phyloP scores from a whole-genome alignment of 805 yeast genomes.

The Osmozyma mogii region DNA sequence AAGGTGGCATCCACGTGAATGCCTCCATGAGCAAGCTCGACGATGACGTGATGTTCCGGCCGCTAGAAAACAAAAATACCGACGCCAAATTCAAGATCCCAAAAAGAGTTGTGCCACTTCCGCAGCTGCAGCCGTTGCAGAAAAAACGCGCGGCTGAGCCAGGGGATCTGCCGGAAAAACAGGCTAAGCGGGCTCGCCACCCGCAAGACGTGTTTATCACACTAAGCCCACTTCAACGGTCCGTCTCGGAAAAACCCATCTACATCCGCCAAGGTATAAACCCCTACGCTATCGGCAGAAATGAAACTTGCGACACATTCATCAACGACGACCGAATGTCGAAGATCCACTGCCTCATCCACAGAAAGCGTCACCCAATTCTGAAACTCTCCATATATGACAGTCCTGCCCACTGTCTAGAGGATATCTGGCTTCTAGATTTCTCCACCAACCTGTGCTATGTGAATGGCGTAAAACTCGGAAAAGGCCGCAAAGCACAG shows the following conservation, averaged over 20 bases:
- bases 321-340: conserved; percentile 74
- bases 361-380: conserved; percentile 55
- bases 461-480: conserved; percentile 52
- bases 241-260: conserved; percentile 40
- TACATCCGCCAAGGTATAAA: conserved; percentile 60
- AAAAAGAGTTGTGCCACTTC: conserved; percentile 35
- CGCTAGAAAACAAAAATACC: conserved; percentile 21
- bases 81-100: conserved; percentile 35
- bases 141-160: not conserved
- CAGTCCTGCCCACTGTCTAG: conserved; percentile 66
- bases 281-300: conserved; percentile 69
- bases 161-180: not conserved
- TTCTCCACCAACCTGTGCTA: conserved; percentile 73
- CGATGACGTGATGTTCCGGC: conserved; percentile 36
- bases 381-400: conserved; percentile 44
- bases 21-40: conserved; percentile 33
- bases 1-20: conserved; percentile 27
- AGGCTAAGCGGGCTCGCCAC: conserved; percentile 2
- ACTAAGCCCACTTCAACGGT: conserved; percentile 42
- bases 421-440: conserved; percentile 75
- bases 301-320: conserved; percentile 49
- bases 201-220: conserved; percentile 61
- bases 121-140: conserved; percentile 27
- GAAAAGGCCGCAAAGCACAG: conserved; percentile 54
- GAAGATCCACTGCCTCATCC: conserved; percentile 69